These are phyloP conservation scores for Phyllostachys edulis DNA, from an alignment of 176 grass and related monocot genomes.

Conservation along the genomic window DNA sequence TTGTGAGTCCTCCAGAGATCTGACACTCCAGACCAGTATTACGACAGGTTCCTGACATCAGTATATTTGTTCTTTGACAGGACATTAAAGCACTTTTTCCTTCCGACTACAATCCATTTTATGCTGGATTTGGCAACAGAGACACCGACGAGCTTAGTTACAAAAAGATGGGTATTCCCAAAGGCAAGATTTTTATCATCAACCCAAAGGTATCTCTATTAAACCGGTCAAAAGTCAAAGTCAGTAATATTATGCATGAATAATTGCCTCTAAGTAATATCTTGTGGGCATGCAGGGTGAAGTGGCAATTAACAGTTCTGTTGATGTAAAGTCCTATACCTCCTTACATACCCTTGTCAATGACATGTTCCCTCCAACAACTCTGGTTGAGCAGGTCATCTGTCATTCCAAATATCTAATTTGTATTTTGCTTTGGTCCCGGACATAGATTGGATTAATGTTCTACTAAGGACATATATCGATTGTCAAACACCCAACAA, in stretches of 20 bases:
- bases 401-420: neutral
- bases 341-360: constrained; percentile 95
- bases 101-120: constrained; percentile 96
- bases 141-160: constrained; percentile 97
- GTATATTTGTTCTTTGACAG: constrained; percentile 47
- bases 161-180: constrained; percentile 93
- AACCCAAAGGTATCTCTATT: constrained; percentile 78
- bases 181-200: constrained; percentile 99
- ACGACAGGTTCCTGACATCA: neutral
- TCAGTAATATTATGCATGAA: constrained; percentile 7
- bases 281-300: constrained; percentile 65
- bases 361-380: constrained; percentile 98
- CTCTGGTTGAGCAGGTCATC: constrained; percentile 95
- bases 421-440: neutral
- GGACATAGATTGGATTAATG: neutral
- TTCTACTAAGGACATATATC: neutral
- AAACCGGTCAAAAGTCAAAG: neutral
- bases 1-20: neutral
- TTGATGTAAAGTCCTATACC: constrained; percentile 97
- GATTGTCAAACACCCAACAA: neutral
- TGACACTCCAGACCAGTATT: neutral
- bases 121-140: constrained; percentile 99
- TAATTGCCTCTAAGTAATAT: constrained; percentile 8
- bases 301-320: constrained; percentile 84
- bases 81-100: constrained; percentile 98